A percentile compares a stretch with the other conserved stretches of the same genome.
phyloP scores from a whole-genome alignment of 495 filamentous ascomycete species.

The Neurospora africana region DNA sequence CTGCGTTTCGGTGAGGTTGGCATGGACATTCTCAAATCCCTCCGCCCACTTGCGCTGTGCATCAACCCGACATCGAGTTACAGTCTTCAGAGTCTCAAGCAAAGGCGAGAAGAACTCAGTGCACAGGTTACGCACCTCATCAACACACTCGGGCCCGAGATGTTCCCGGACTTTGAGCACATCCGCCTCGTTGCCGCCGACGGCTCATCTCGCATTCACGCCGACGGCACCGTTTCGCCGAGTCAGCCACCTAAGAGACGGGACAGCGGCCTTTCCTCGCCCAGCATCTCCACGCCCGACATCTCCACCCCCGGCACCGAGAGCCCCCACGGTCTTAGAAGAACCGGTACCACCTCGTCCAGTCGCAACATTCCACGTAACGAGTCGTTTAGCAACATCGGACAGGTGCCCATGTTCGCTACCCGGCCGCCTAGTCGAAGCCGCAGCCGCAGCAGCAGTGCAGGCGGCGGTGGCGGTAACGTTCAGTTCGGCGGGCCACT shows the following conservation, averaged over 20 bases:
- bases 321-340: conserved; percentile 15
- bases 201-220: conserved; percentile 7
- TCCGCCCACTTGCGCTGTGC: conserved; percentile 80
- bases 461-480: conserved; percentile 43
- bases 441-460: conserved; percentile 61
- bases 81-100: conserved; percentile 67
- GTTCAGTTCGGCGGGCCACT: conserved; percentile 13
- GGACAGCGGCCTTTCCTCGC: conserved; percentile 21
- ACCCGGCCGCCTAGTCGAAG: conserved; percentile 67
- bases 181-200: conserved; percentile 60
- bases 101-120: conserved; percentile 60
- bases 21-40: conserved; percentile 96
- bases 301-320: conserved; percentile 8
- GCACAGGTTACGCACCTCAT: conserved; percentile 82
- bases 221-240: conserved; percentile 8
- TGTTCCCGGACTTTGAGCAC: conserved; percentile 93
- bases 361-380: conserved; percentile 62
- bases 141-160: conserved; percentile 89
- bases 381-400: conserved; percentile 85
- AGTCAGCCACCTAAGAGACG: conserved; percentile 3
- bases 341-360: conserved; percentile 33
- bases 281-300: not conserved
- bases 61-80: conserved; percentile 78
- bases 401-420: conserved; percentile 77
- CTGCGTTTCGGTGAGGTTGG: conserved; percentile 92